Evolutionary conservation across 1,284 basidiomycete species (phyloP).

Genomic region (Heliocybe sulcata): DNA sequence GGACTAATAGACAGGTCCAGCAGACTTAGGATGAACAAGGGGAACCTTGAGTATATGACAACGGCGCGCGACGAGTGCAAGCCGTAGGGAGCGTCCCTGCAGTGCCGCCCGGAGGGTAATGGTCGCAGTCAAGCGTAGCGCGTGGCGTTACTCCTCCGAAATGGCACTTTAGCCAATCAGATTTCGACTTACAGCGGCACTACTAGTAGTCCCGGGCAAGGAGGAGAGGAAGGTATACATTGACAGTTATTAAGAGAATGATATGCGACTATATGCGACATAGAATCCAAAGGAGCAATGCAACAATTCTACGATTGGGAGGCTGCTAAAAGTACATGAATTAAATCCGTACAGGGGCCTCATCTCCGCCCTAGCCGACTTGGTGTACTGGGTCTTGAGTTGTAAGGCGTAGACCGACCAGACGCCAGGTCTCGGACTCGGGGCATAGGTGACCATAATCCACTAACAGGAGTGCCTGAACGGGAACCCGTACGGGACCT

Average conservation of each 20-base stretch:
- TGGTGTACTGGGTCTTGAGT: constrained; percentile 61
- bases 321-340: background rate
- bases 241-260: background rate
- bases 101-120: background rate
- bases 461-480: constrained; percentile 44
- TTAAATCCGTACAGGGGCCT: background rate
- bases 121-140: background rate
- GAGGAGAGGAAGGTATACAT: background rate
- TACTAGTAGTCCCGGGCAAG: no score
- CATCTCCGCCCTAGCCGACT: constrained; percentile 32
- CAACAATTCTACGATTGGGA: background rate
- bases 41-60: background rate
- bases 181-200: no score
- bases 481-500: constrained; percentile 53
- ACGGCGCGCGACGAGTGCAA: background rate
- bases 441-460: constrained; percentile 34
- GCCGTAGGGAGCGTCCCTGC: background rate
- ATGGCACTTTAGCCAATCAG: background rate
- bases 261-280: background rate
- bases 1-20: background rate
- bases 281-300: background rate
- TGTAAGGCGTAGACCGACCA: constrained; percentile 30
- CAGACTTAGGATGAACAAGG: background rate
- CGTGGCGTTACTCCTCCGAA: background rate
- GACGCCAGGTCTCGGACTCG: constrained; percentile 25